phyloP scores from a whole-genome alignment of 441 rosid species.

The Arabidopsis lyrata region DNA sequence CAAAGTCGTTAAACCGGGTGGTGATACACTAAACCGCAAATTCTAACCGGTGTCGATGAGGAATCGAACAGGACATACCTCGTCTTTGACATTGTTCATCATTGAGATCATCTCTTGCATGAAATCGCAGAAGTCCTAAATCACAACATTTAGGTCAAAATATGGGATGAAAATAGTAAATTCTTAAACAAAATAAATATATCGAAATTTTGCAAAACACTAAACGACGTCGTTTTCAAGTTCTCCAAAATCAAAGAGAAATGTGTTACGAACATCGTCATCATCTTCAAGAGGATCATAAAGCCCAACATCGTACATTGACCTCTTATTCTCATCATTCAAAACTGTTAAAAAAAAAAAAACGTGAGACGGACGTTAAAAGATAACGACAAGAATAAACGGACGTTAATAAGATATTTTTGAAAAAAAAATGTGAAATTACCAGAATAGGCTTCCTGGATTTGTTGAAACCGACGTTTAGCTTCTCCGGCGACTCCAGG shows the following conservation, averaged over 20 bases:
- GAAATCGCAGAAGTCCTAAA: slow-evolving; percentile 70
- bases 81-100: slow-evolving; percentile 77
- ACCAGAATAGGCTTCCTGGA: slow-evolving; percentile 87
- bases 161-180: too few relatives aligned
- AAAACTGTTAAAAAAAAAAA: slow-evolving; percentile 48
- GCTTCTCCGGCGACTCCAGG: slow-evolving; percentile 66
- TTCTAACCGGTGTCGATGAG: background rate
- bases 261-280: slow-evolving; percentile 63
- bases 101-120: slow-evolving; percentile 67
- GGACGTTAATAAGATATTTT: slow-evolving; percentile 22
- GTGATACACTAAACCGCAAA: slow-evolving; percentile 2
- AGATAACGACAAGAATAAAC: background rate
- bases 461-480: slow-evolving; percentile 73
- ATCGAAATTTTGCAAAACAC: too few relatives aligned
- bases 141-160: slow-evolving; percentile 2
- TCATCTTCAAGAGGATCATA: slow-evolving; percentile 67
- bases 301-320: slow-evolving; percentile 67
- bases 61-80: slow-evolving; percentile 20
- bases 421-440: background rate
- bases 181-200: too few relatives aligned
- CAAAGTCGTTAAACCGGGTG: background rate
- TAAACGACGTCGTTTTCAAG: background rate
- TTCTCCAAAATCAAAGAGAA: background rate
- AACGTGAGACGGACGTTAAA: slow-evolving; percentile 27
- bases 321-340: slow-evolving; percentile 62